These are phyloP conservation scores for Aspergillus japonicus DNA, from an alignment of 2,329 filamentous ascomycete genomes.

Conservation along the genomic window DNA sequence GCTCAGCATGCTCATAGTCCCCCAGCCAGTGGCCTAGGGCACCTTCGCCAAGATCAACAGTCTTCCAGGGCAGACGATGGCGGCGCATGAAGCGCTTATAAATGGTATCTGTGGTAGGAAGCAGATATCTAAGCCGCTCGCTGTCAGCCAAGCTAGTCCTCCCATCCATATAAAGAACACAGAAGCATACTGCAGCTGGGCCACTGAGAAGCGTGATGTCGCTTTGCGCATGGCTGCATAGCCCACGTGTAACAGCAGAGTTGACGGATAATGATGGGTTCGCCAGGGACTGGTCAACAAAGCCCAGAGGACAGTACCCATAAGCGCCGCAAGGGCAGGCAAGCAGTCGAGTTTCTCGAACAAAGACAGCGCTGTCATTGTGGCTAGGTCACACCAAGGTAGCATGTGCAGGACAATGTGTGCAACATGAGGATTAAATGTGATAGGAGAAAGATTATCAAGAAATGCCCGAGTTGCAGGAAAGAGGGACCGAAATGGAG, in stretches of 20 bases:
- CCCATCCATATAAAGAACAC: not conserved
- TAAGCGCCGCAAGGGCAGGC: conserved; percentile 33
- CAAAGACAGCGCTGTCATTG: conserved; percentile 23
- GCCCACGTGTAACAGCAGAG: conserved; percentile 34
- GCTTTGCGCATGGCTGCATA: conserved; percentile 36
- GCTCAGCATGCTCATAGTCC: conserved; percentile 31
- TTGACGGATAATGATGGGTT: conserved; percentile 29
- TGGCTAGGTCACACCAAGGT: not conserved
- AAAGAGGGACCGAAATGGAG: not conserved
- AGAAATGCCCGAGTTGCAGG: not conserved
- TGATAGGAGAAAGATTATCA: not conserved
- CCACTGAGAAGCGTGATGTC: conserved; percentile 25
- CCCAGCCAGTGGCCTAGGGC: conserved; percentile 42
- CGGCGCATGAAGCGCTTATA: conserved; percentile 32
- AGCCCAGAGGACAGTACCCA: conserved; percentile 28
- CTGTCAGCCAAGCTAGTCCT: not conserved
- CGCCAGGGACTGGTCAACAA: conserved; percentile 30
- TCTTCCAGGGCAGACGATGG: conserved; percentile 23
- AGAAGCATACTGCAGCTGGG: conserved; percentile 32
- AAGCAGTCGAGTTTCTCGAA: conserved; percentile 33
- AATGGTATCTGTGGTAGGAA: conserved; percentile 27
- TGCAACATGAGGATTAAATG: not conserved
- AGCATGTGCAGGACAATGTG: not conserved
- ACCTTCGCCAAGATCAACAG: conserved; percentile 34
- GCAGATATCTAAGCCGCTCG: conserved; percentile 18